Base-by-base conservation (phyloP, 768 basidiomycete genomes). In the Tulasnella calospora region DNA sequence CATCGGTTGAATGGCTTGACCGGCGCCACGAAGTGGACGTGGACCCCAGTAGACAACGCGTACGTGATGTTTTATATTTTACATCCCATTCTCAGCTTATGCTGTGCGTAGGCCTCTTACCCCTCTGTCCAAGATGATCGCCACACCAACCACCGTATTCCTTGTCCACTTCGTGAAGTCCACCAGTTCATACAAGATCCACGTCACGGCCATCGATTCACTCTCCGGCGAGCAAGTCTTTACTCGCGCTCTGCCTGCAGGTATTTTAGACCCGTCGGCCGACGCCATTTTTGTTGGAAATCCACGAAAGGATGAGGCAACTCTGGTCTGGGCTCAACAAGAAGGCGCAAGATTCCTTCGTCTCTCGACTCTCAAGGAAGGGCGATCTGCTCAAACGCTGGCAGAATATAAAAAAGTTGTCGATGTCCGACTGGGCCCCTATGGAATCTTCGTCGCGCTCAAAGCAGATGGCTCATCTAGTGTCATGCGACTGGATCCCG, bases 11-110 rank as follows among this genome's bases (percentile, higher is more conserved):
- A 89, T 78, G 82, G 85, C 0, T 82, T 79, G 3, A 88, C 87
- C 0, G 94, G 94, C 1, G 85, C 88, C 12, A 84, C 85, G 0
- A 82, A 85, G 35, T 97, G 95, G 95, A 86, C 84, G 1, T 95
- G 94, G 92, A 87, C 86, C n/a, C 87, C 90, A 33, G 86, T 86
- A 19, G 92, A 93, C 82, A 88, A 90, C 72, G 88, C 87, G 93
- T 94, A 81, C 80, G 90, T 85, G 33, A 8, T 1, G 51, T 67
- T 78, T 19, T 36, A 19, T 17, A 13, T 30, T 36, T 15, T 57
- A 23, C 15, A 51, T 23, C 71, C 21, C 19, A 69, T 35, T 36
- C 69, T 17, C 30, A 15, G 47, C 38, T 74, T 38, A 38, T n/a
- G 21, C 40, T 35, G 44, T 67, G 38, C 78, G 79, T 80, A 95